These are phyloP conservation scores for Barnettozyma populi DNA, from an alignment of 805 yeast genomes.

Conservation along the genomic window DNA sequence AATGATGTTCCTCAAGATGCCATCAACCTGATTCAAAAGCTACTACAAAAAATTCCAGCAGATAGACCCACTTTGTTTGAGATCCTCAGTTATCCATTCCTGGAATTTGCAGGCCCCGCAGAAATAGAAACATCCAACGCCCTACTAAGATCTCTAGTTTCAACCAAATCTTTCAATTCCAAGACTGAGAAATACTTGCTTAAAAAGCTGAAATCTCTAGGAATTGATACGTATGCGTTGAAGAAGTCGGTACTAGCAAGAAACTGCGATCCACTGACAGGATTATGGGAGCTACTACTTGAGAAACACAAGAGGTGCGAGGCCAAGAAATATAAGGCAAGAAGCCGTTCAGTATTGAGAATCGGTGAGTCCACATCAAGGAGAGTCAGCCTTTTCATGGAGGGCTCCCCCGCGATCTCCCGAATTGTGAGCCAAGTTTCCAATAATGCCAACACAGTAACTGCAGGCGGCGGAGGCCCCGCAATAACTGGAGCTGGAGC, in stretches of 20 bases:
- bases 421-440: slow-evolving; percentile 27
- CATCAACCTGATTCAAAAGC: slow-evolving; percentile 40
- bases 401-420: slow-evolving; percentile 22
- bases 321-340: slow-evolving; percentile 26
- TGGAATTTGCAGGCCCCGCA: slow-evolving; percentile 39
- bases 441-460: background rate
- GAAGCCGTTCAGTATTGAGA: slow-evolving; percentile 31
- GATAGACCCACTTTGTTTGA: slow-evolving; percentile 52
- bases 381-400: slow-evolving; percentile 25
- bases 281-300: slow-evolving; percentile 64
- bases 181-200: slow-evolving; percentile 58
- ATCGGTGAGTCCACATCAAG: slow-evolving; percentile 24
- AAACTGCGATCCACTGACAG: slow-evolving; percentile 68
- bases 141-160: slow-evolving; percentile 31
- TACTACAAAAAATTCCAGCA: slow-evolving; percentile 64
- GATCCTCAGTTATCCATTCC: slow-evolving; percentile 46
- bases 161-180: slow-evolving; percentile 45
- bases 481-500: background rate
- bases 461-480: background rate
- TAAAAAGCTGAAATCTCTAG: slow-evolving; percentile 51
- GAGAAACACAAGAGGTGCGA: slow-evolving; percentile 39
- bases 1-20: slow-evolving; percentile 45
- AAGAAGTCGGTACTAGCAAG: slow-evolving; percentile 51
- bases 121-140: slow-evolving; percentile 37
- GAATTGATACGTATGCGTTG: slow-evolving; percentile 58